Evolutionary conservation across 2,329 filamentous ascomycete genomes (phyloP), one percentile per base, ranked within the genome.

Genomic region (Paraphaeosphaeria sporulosa): DNA sequence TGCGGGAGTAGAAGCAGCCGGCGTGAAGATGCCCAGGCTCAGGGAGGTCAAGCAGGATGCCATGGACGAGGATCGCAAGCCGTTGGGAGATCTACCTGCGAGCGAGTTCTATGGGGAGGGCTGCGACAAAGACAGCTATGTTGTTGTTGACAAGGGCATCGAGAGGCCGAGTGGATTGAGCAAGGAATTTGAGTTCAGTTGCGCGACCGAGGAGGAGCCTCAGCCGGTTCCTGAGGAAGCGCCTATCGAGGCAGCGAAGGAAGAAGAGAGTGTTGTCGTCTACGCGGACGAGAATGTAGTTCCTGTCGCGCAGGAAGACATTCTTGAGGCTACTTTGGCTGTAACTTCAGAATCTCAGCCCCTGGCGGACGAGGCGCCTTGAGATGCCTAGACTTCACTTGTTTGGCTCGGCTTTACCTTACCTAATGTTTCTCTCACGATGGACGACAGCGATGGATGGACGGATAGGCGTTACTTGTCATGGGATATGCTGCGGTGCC

Each of bases 21-120:
- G 67, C 27, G 67, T 71, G 23, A 78, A 76, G 64, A 63, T 69
- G 8, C 70, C 67, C 2, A 70, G 69, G 25, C 65, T 71, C 9
- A 58, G 72, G 27, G 71, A 69, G 25, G 58, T 72, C 34, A 65
- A 71, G 2, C 71, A 71, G n/a, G 76, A 79, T 57, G 72, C 71
- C 12, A 80, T 79, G 78, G 76, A 78, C 47, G 75, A 79, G 58
- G 78, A 79, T 38, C 73, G 78, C 30, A 68, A 65, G 38, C 76
- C 78, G n/a, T 60, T 80, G 21, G 70, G 69, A 8, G 76, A 78
- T 42, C 64, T 80, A 12, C 66, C 64, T 10, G 69, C 76, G n/a
- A 64, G 64, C 12, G 75, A 79, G 19, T 80, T 76, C 64, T 80
- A 79, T 56, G 76, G 61, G 23, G 71, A 75, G n/a, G 78, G 78